Evolutionary conservation across 805 yeast genomes (phyloP), one percentile per base, ranked within the genome.

Genomic region (Ogataea ramenticola): DNA sequence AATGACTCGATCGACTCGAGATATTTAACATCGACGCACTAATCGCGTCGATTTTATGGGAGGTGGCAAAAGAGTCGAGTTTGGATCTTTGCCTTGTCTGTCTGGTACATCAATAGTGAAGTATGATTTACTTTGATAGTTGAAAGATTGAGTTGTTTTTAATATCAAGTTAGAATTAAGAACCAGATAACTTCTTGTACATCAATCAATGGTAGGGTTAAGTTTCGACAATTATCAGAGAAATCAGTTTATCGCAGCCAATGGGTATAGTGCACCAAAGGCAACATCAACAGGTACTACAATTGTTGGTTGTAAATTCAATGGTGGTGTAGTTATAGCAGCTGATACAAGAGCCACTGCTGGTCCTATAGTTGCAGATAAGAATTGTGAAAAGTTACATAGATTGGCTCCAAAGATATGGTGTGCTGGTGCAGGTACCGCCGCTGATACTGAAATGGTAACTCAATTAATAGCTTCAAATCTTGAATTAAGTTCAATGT

Each of bases 381-480:
- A 93, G 72, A 93, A 93, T 70, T 90, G 97, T 74, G 96, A 89
- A 60, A 91, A 91, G 67, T 73, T 93, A 51, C 97, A 91, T 67
- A 71, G 95, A 54, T 74, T 90, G 51, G 77, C 96, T 7, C 96
- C 97, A 10, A 77, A 75, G 58, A 89, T 90, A 61, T 91, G 97
- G 97, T 91, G 99, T 80, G 99, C 99, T 42, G 99, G 99, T 58
- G 99, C 99, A 3, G 99, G 99, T 65, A 93, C 99, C n/a, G 99
- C 99, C 27, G 98, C 99, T 8, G 99, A 93, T 63, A 93, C 97
- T 12, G 98, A 93, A 64, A 88, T 89, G 80, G 98, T 93, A 34
- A 93, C 99, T 5, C 96, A 89, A 64, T 73, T 93, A 59, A 89
- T 89, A 53, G 79, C 88, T 32, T 86, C 96, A 33, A 90, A 91